Conservation (phyloP, 345 rosid species). For the Turnera subulata region DNA sequence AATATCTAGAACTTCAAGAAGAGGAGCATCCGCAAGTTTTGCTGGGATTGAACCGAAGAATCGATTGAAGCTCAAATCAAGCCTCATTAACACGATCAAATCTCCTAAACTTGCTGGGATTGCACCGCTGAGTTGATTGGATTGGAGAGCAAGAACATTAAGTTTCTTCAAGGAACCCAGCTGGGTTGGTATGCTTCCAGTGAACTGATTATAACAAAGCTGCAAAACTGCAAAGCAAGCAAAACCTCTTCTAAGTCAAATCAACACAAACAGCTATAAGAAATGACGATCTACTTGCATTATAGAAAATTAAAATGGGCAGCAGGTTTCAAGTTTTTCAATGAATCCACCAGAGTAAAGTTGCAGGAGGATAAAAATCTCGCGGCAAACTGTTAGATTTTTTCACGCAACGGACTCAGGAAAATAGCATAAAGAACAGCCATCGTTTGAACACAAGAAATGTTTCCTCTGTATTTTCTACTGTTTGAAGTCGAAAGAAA, state of each 20-base stretch:
- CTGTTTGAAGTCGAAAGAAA: too few species aligned
- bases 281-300: background rate
- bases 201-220: constrained; percentile 76
- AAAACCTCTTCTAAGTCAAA: constrained; percentile 7
- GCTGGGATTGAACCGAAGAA: constrained; percentile 85
- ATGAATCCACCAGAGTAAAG: too few species aligned
- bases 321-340: background rate
- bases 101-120: constrained; percentile 93
- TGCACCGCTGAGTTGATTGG: constrained; percentile 78
- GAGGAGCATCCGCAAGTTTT: constrained; percentile 56
- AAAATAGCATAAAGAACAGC: too few species aligned
- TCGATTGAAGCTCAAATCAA: constrained; percentile 76
- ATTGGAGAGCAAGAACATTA: constrained; percentile 73
- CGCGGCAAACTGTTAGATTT: too few species aligned
- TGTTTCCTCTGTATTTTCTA: too few species aligned
- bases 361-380: too few species aligned
- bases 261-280: constrained; percentile 4
- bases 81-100: constrained; percentile 53
- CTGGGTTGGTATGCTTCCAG: constrained; percentile 77
- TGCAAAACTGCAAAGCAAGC: constrained; percentile 58
- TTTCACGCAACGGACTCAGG: too few species aligned
- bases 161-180: constrained; percentile 68
- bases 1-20: constrained; percentile 66
- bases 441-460: too few species aligned
- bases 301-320: background rate